Conservation (phyloP, 352 stramenopile genomes). For the Phytopythium chamaehyphon region DNA sequence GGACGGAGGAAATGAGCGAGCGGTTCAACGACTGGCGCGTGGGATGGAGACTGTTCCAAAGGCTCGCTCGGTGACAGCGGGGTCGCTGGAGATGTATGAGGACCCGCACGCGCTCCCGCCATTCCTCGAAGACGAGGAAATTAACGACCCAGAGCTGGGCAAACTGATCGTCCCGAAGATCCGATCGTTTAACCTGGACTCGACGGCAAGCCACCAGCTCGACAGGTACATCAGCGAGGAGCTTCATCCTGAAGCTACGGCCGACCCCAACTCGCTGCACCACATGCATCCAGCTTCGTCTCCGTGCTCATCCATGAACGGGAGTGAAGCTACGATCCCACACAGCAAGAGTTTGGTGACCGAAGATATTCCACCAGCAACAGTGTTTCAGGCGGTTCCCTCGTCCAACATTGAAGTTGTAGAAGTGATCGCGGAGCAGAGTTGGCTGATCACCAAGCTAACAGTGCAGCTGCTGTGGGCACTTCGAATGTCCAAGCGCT, state of each 20-base stretch:
- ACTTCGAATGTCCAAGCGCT: conserved; percentile 60
- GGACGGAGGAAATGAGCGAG: conserved; percentile 6
- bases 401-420: conserved; percentile 41
- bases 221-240: conserved; percentile 35
- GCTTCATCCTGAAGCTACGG: conserved; percentile 5
- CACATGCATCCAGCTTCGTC: conserved; percentile 4
- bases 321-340: conserved; percentile 10
- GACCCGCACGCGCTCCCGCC: conserved; percentile 12
- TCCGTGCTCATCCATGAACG: not conserved
- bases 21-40: conserved; percentile 2
- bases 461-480: conserved; percentile 63
- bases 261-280: conserved; percentile 10
- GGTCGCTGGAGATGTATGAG: conserved; percentile 10
- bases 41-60: conserved; percentile 5
- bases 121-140: conserved; percentile 5
- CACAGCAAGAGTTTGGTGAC: conserved; percentile 48
- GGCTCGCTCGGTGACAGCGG: conserved; percentile 2
- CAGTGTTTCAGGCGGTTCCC: conserved; percentile 44
- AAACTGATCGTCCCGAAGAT: conserved; percentile 32
- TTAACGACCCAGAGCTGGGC: conserved; percentile 5
- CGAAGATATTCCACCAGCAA: conserved; percentile 31
- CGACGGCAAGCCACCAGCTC: conserved; percentile 20
- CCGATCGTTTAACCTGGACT: conserved; percentile 32
- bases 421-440: conserved; percentile 62
- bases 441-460: conserved; percentile 71